Evolutionary conservation across 768 basidiomycete species (phyloP), one percentile per base, ranked within the genome.

Genomic region (Psilocybe cyanescens): DNA sequence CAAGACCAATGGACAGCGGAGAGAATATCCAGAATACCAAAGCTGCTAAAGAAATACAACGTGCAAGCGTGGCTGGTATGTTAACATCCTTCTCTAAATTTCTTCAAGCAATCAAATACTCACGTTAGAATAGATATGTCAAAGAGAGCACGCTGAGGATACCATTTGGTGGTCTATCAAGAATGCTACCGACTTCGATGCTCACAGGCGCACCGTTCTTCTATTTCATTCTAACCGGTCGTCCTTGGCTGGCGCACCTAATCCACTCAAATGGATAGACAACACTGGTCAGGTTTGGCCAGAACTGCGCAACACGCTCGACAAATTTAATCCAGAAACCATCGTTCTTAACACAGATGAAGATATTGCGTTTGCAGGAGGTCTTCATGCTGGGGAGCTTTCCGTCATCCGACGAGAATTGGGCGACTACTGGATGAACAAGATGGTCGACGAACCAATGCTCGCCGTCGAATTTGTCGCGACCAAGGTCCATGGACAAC

Each of bases 61-160:
- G 78, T 77, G 8, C 76, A 78, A 57, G 78, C 78, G 7, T 81
- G 80, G 79, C 71, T 82, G 60, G 80, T 79, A 54, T 61, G 79
- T 78, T 48, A 62, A 30, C 16, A 16, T 31, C 41, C 14, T 28
- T 50, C 49, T 46, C 29, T 12, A 3, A 12, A 12, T 19, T 53
- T 53, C 24, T 16, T 24, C 8, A 6, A 5, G 12, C 8, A 57
- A 49, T 59, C 28, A 58, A 31, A n/a, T 35, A 24, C 24, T 53
- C 24, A 9, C 41, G 9, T 29, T 48, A 7, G 14, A 24, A 46
- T 66, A 83, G 81, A 75, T 81, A 66, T 72, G 71, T 56, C 78
- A 81, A 72, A 74, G 81, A 39, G 84, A 85, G 63, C 81, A 83
- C 62, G 83, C 83, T 2, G 84, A 85, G 60, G 84, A 85, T 65